These are phyloP conservation scores for Ceratobasidium theobromae DNA, from an alignment of 1,284 basidiomycete genomes.

Conservation along the genomic window DNA sequence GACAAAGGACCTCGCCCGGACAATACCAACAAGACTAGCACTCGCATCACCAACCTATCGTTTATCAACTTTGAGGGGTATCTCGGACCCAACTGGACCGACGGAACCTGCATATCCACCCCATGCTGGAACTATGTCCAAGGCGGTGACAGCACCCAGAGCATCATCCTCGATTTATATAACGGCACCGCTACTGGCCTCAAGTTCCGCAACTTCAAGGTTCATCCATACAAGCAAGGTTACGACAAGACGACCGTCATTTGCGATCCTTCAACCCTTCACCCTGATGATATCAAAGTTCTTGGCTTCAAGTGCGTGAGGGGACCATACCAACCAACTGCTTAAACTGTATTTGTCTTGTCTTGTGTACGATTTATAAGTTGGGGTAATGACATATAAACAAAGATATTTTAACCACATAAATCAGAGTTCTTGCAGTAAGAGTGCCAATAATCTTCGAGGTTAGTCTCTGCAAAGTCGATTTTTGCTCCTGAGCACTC, in stretches of 20 bases:
- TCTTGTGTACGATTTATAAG: background rate
- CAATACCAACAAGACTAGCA: conserved; percentile 46
- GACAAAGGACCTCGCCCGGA: conserved; percentile 39
- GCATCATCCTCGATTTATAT: conserved; percentile 42
- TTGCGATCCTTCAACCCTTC: conserved; percentile 45
- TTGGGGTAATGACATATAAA: too few species aligned
- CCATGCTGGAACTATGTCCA: conserved; percentile 43
- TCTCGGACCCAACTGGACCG: conserved; percentile 48
- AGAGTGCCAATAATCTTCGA: too few species aligned
- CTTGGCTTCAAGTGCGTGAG: conserved; percentile 48
- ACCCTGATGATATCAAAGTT: conserved; percentile 43
- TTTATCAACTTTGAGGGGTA: conserved; percentile 50
- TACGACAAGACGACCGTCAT: conserved; percentile 44
- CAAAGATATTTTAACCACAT: too few species aligned
- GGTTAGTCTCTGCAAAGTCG: too few species aligned
- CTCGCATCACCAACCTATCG: conserved; percentile 45
- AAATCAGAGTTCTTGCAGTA: too few species aligned
- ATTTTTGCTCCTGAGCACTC: too few species aligned
- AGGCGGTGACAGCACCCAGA: conserved; percentile 40
- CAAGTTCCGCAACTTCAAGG: conserved; percentile 41
- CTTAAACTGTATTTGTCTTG: background rate
- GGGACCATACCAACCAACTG: conserved; percentile 41
- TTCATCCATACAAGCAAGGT: conserved; percentile 42
- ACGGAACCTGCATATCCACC: conserved; percentile 42
- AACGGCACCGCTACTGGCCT: conserved; percentile 36